These are phyloP conservation scores for Fusarium mundagurra DNA, from an alignment of 2,329 filamentous ascomycete genomes.

Conservation along the genomic window DNA sequence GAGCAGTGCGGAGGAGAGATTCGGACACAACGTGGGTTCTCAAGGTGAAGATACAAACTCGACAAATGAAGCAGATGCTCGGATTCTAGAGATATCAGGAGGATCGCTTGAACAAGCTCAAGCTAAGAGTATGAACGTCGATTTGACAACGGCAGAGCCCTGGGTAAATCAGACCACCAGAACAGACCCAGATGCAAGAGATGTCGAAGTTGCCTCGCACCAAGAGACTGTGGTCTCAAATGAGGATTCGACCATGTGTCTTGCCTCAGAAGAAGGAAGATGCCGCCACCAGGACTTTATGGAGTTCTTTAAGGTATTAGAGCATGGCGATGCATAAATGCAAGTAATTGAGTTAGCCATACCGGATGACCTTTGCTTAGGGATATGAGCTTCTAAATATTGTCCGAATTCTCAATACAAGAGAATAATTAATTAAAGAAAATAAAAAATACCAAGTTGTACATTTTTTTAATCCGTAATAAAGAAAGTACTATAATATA, in stretches of 20 bases:
- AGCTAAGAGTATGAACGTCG: too few species aligned
- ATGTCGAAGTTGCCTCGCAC: not conserved
- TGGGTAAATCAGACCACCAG: too few species aligned
- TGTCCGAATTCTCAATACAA: too few species aligned
- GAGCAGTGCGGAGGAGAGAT: not conserved
- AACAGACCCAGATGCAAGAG: too few species aligned
- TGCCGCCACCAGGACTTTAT: too few species aligned
- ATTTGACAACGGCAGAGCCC: too few species aligned
- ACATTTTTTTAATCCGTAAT: too few species aligned
- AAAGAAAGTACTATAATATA: too few species aligned
- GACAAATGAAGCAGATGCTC: too few species aligned
- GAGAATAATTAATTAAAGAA: too few species aligned
- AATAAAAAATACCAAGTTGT: too few species aligned
- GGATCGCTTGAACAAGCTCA: fast-evolving
- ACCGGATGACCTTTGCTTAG: not conserved
- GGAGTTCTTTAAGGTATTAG: fast-evolving
- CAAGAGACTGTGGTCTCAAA: not conserved
- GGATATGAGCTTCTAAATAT: too few species aligned
- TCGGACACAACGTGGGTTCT: not conserved
- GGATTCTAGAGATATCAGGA: not conserved
- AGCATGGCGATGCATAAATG: fast-evolving
- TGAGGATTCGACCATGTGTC: not conserved
- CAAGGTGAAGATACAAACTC: not conserved
- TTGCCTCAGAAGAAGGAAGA: not conserved
- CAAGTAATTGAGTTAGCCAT: fast-evolving